These are phyloP conservation scores for Catenaria anguillulae DNA, from an alignment of 371 early-diverging fungal genomes.

Conservation along the genomic window DNA sequence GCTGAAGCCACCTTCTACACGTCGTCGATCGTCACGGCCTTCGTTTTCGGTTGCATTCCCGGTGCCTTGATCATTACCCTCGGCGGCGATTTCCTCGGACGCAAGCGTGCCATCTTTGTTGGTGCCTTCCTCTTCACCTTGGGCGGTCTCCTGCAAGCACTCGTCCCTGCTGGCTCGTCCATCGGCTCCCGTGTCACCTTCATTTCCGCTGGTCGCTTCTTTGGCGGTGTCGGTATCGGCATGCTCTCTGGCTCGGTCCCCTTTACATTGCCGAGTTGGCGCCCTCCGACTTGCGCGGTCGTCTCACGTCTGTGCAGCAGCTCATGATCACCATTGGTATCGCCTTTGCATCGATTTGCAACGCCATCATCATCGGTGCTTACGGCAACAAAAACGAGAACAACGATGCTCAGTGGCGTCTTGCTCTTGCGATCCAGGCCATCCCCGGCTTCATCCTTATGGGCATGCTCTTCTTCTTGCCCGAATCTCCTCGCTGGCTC, in stretches of 20 bases:
- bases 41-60: constrained; percentile 8
- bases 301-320: constrained; percentile 74
- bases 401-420: constrained; percentile 49
- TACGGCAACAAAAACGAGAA: not conserved
- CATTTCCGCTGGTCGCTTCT: constrained; percentile 55
- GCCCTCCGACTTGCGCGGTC: constrained; percentile 70
- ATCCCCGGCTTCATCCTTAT: constrained; percentile 52
- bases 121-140: constrained; percentile 50
- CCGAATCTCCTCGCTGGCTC: constrained; percentile 86
- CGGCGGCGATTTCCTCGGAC: constrained; percentile 53
- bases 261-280: constrained; percentile 83
- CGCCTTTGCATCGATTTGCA: constrained; percentile 19
- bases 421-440: constrained; percentile 66
- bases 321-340: constrained; percentile 56
- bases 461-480: constrained; percentile 55
- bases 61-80: constrained; percentile 7
- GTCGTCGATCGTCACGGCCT: constrained; percentile 1
- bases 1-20: not conserved
- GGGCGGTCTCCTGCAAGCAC: constrained; percentile 57
- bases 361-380: constrained; percentile 16
- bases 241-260: constrained; percentile 75
- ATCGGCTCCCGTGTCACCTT: constrained; percentile 27
- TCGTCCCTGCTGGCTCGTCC: constrained; percentile 2
- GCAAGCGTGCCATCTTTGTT: constrained; percentile 53
- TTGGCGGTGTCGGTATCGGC: constrained; percentile 76